Evolutionary conservation across 2,329 filamentous ascomycete species (phyloP).

Genomic region (Penicillium sp.): DNA sequence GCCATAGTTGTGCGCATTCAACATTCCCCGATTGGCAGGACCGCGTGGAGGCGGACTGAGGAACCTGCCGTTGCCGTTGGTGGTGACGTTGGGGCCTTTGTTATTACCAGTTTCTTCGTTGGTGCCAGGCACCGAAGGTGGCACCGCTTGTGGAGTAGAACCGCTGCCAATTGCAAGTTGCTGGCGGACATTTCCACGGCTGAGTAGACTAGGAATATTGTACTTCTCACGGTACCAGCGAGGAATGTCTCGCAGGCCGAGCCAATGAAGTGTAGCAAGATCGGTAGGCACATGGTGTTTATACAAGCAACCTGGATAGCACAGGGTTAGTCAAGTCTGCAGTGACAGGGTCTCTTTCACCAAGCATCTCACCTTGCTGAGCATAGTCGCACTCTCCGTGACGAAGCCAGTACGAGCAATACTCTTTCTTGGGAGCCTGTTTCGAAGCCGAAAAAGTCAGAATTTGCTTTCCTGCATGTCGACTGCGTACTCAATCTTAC

Average conservation of each 20-base stretch:
- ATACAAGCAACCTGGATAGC: conserved; percentile 66
- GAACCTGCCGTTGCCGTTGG: not conserved
- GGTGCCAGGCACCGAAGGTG: conserved; percentile 3
- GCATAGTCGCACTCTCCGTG: conserved; percentile 79
- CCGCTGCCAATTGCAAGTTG: conserved; percentile 13
- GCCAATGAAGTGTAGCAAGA: conserved; percentile 58
- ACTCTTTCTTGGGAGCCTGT: conserved; percentile 58
- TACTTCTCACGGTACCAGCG: conserved; percentile 55
- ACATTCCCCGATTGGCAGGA: not conserved
- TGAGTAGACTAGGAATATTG: conserved; percentile 29
- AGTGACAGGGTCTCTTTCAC: not conserved
- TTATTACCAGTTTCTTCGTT: not conserved
- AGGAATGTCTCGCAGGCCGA: conserved; percentile 62
- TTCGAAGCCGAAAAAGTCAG: not conserved
- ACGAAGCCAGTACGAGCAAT: conserved; percentile 87
- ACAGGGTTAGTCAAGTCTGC: not conserved
- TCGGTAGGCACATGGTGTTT: conserved; percentile 86
- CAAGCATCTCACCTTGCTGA: conserved; percentile 57
- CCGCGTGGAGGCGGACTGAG: conserved; percentile 1
- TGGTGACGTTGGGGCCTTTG: not conserved
- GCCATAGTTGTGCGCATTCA: not conserved
- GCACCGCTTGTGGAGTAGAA: conserved; percentile 17
- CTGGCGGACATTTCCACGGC: conserved; percentile 15
- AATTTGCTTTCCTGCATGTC: not conserved
- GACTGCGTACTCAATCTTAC: not conserved